phyloP scores from a whole-genome alignment of 1,284 basidiomycete species.

The Ustilago cynodontis region DNA sequence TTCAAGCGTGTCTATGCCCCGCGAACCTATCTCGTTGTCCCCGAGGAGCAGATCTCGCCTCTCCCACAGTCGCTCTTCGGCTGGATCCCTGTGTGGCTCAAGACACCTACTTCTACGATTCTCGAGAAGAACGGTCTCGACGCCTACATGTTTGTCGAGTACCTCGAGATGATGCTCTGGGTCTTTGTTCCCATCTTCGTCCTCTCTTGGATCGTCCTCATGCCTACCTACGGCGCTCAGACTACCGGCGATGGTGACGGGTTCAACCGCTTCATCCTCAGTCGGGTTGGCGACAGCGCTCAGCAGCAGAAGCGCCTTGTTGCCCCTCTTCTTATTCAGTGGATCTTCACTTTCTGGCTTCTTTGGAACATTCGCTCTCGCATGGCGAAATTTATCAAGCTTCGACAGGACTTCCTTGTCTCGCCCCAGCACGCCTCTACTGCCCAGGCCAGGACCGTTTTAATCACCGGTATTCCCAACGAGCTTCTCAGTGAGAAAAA shows the following conservation, averaged over 20 bases:
- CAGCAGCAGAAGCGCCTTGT: constrained; percentile 62
- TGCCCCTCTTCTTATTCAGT: constrained; percentile 63
- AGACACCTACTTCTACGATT: constrained; percentile 63
- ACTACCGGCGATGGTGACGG: constrained; percentile 73
- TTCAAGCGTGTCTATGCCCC: constrained; percentile 71
- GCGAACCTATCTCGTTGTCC: constrained; percentile 66
- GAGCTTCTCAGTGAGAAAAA: constrained; percentile 78
- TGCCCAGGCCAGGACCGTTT: constrained; percentile 86
- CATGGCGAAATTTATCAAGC: constrained; percentile 82
- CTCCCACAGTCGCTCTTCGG: constrained; percentile 69
- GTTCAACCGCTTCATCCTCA: constrained; percentile 83
- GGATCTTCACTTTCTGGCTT: constrained; percentile 76
- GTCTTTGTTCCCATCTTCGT: constrained; percentile 80
- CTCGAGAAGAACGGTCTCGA: constrained; percentile 83
- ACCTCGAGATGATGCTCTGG: constrained; percentile 81
- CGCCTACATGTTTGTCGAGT: constrained; percentile 92
- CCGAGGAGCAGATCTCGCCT: constrained; percentile 66
- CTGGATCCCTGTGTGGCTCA: constrained; percentile 70
- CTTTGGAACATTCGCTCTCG: constrained; percentile 84
- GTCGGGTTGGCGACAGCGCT: constrained; percentile 73
- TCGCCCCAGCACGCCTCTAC: constrained; percentile 79
- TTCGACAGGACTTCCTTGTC: constrained; percentile 87
- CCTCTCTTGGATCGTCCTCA: constrained; percentile 73
- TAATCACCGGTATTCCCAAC: constrained; percentile 88
- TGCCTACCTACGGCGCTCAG: constrained; percentile 74